Percentiles rank a stretch among this genome's conserved stretches.
phyloP scores from a whole-genome alignment of 192 early-diverging fungal species.

The Linnemannia hyalina region DNA sequence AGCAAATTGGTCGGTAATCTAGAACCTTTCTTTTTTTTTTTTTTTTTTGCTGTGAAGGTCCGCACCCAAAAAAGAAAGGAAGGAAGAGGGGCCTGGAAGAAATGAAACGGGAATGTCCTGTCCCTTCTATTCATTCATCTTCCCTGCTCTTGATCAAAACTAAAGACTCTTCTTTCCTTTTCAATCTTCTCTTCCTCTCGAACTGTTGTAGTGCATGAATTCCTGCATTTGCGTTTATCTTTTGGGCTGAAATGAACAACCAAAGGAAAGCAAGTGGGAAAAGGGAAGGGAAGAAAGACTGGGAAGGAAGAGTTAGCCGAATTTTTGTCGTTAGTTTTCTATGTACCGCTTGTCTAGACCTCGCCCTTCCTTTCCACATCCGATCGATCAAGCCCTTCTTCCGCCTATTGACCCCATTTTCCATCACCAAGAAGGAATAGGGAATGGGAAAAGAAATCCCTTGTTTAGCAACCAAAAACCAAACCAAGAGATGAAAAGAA shows the following conservation, averaged over 20 bases:
- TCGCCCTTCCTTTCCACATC: neutral
- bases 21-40: conserved; percentile 3
- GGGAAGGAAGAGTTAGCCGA: neutral
- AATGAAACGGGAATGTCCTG: neutral
- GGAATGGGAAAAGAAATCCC: neutral
- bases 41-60: neutral
- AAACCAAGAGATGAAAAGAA: neutral
- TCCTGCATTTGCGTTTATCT: conserved; percentile 1
- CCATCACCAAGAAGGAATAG: neutral
- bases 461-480: neutral
- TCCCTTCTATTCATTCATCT: neutral
- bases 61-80: neutral
- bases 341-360: neutral
- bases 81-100: neutral
- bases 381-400: neutral
- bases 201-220: conserved; percentile 8
- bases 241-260: neutral
- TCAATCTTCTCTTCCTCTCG: neutral
- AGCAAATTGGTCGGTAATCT: neutral
- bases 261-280: too few relatives aligned
- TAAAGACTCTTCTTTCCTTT: neutral
- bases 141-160: neutral
- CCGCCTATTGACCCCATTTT: neutral
- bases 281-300: neutral
- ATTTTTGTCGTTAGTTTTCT: neutral